Conservation (phyloP, 495 filamentous ascomycete genomes). For the Tuber magnatum region DNA sequence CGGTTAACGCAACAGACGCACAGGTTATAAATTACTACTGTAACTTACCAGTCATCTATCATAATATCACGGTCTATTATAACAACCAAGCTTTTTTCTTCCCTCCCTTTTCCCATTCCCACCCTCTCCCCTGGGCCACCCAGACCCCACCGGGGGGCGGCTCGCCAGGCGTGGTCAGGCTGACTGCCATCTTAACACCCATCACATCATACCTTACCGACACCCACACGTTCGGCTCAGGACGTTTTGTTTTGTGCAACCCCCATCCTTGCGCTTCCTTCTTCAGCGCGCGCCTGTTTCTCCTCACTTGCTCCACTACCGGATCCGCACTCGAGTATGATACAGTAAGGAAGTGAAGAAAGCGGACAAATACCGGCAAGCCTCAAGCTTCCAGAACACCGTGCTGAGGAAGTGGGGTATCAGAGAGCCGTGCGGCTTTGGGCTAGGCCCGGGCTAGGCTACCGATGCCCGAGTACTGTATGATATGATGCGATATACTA, state of each 20-base stretch:
- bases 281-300: background rate
- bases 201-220: background rate
- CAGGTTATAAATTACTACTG: background rate
- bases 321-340: background rate
- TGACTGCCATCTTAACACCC: background rate
- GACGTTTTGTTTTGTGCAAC: background rate
- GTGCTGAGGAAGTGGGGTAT: background rate
- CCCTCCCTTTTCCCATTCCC: background rate
- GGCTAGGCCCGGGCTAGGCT: background rate
- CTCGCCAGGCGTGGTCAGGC: background rate
- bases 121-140: background rate
- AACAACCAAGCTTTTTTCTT: background rate
- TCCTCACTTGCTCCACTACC: background rate
- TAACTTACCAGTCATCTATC: background rate
- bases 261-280: background rate
- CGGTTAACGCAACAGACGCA: background rate
- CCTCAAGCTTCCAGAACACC: background rate
- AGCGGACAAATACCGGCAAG: background rate
- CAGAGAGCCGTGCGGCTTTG: background rate
- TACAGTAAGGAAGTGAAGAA: background rate
- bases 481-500: background rate
- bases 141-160: background rate
- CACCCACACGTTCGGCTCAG: background rate
- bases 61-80: background rate
- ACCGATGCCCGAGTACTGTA: background rate